phyloP scores from a whole-genome alignment of 139 green algal species.

The Micromonas pusilla region DNA sequence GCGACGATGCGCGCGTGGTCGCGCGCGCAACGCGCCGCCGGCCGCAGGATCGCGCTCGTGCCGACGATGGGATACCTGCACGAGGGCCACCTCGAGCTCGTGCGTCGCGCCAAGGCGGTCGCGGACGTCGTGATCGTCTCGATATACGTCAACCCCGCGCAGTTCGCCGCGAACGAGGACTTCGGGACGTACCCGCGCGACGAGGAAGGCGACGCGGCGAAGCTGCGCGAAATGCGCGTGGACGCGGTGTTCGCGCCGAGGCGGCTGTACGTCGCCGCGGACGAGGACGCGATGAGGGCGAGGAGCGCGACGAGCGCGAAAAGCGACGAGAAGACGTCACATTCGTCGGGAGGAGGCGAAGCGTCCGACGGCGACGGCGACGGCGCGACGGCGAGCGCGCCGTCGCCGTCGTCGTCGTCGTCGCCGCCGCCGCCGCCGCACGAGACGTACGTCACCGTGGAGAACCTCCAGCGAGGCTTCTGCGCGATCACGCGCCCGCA shows the following conservation, averaged over 20 bases:
- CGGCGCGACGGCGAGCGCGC: too few species aligned
- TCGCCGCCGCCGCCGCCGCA: slow-evolving; percentile 56
- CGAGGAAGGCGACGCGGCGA: slow-evolving; percentile 54
- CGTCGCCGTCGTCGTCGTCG: slow-evolving; percentile 27
- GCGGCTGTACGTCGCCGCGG: slow-evolving; percentile 47
- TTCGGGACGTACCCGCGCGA: slow-evolving; percentile 86
- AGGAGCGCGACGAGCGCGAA: background rate
- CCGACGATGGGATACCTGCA: slow-evolving; percentile 97
- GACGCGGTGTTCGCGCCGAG: slow-evolving; percentile 71
- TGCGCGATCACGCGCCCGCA: slow-evolving; percentile 76
- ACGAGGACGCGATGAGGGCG: background rate
- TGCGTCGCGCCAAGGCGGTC: slow-evolving; percentile 38
- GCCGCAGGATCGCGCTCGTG: slow-evolving; percentile 67
- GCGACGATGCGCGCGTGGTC: slow-evolving; percentile 13
- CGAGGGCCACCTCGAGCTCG: slow-evolving; percentile 84
- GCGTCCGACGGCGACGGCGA: too few species aligned
- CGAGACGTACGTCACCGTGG: slow-evolving; percentile 63
- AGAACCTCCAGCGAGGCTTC: slow-evolving; percentile 64
- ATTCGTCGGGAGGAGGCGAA: too few species aligned
- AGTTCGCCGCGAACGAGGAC: slow-evolving; percentile 88
- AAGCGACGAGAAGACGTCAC: background rate
- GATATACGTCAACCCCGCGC: slow-evolving; percentile 96
- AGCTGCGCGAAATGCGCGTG: slow-evolving; percentile 58
- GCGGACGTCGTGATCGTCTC: slow-evolving; percentile 81
- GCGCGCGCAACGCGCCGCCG: background rate